Base-by-base conservation (phyloP, 2,329 filamentous ascomycete genomes). In the Colletotrichum cuscutae region DNA sequence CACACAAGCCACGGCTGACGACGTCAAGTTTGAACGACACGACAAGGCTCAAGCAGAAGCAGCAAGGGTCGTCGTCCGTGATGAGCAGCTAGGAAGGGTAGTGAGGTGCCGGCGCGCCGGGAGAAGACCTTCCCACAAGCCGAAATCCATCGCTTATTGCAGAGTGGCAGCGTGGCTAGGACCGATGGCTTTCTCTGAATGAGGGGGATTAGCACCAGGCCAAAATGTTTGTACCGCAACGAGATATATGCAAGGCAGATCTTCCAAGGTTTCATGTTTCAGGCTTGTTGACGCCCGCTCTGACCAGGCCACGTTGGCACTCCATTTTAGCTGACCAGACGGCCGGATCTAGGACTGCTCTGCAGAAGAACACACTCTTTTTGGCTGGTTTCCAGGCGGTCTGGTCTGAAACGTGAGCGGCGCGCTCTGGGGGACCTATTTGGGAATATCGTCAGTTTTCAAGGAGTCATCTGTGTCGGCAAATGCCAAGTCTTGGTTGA, bases 261-360 rank as follows among this genome's bases (percentile, higher is more conserved):
- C 62, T 63, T 59, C 57, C 35, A 37, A 63, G 58, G 71, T 73
- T 73, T 71, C 71, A 73, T 49, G 71, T 73, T 73, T 72, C 71
- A 72, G 53, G 57, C 52, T 53, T 15, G 42, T 56, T 72, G 71
- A 53, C 68, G 71, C 71, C 71, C 68, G 68, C 62, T 73, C 62
- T 56, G 56, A 52, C 71, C 66, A 37, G 71, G 66, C 71, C 71
- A 70, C 60, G 60, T 70, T 70, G 71, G 60, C 71, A 56, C 52
- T 56, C 32, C 60, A 46, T 61, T 70, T 61, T 70, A 70, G 54
- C 56, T 64, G 60, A 70, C 70, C 70, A 72, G 49, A 30, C 60
- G 67, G 66, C 66, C 71, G 71, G 66, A 72, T 72, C 30, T 54
- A 56, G 71, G 32, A 46, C n/a, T 61, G 19, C 46, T 58, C 37